Conservation (phyloP, 1,139 yeast species). For the Zygoascus hellenicus region DNA sequence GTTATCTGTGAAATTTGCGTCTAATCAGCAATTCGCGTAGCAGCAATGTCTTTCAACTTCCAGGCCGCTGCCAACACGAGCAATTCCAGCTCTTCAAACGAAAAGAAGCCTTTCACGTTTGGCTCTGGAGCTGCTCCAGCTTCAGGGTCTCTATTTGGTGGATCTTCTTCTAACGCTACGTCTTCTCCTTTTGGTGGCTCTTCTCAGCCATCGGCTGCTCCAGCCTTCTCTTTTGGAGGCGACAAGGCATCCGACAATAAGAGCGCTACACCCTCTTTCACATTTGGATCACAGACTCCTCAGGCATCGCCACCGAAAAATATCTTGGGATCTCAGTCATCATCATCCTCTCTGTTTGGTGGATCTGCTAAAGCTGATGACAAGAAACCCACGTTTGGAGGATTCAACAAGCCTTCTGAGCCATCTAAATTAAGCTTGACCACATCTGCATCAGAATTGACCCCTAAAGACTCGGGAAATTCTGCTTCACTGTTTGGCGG, state of each 20-base stretch:
- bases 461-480: constrained; percentile 13
- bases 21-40: background rate
- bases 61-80: constrained; percentile 35
- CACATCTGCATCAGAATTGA: constrained; percentile 11
- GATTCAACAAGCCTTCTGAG: background rate
- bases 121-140: constrained; percentile 7
- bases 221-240: constrained; percentile 4
- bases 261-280: background rate
- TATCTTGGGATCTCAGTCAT: constrained; percentile 2
- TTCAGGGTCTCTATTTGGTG: constrained; percentile 8
- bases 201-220: constrained; percentile 1
- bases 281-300: constrained; percentile 5
- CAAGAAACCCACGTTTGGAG: constrained; percentile 12
- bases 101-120: background rate
- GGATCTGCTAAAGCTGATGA: constrained; percentile 11
- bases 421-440: constrained; percentile 6
- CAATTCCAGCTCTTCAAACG: background rate
- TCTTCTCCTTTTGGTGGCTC: constrained; percentile 13
- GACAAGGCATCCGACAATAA: constrained; percentile 9
- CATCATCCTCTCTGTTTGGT: constrained; percentile 3
- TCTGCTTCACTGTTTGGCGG: constrained; percentile 12
- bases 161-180: constrained; percentile 1
- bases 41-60: constrained; percentile 75
- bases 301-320: constrained; percentile 3
- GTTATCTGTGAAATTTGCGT: constrained; percentile 48